Conservation (phyloP, 805 yeast species). For the Scheffersomyces coipomensis region DNA sequence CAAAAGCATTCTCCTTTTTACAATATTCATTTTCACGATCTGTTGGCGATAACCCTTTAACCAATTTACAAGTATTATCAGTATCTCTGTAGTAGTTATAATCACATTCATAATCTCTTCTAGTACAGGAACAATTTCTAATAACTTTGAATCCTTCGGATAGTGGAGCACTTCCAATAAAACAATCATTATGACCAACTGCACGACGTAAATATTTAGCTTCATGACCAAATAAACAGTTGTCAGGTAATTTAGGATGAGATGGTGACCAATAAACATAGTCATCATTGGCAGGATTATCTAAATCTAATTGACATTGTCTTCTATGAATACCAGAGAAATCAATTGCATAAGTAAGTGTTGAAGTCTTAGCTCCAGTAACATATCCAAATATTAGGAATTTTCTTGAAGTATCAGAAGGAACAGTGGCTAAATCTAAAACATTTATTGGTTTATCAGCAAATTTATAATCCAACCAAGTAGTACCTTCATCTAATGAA, state of each 20-base stretch:
- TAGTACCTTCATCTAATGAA: conserved; percentile 76
- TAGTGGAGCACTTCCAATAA: conserved; percentile 62
- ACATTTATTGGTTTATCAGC: conserved; percentile 54
- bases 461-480: conserved; percentile 72
- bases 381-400: conserved; percentile 60
- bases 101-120: conserved; percentile 93
- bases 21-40: conserved; percentile 63
- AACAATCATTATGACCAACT: conserved; percentile 57
- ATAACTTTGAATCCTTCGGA: conserved; percentile 53
- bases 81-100: conserved; percentile 67
- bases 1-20: conserved; percentile 52
- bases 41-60: conserved; percentile 68
- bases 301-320: conserved; percentile 44
- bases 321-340: conserved; percentile 33
- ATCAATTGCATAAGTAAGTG: conserved; percentile 43
- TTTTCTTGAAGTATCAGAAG: conserved; percentile 82
- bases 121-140: conserved; percentile 77
- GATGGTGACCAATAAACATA: conserved; percentile 44
- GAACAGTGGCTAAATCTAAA: conserved; percentile 82
- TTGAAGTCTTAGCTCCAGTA: conserved; percentile 34
- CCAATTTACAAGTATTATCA: conserved; percentile 85
- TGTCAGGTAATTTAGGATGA: conserved; percentile 32
- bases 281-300: conserved; percentile 39
- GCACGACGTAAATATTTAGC: conserved; percentile 41
- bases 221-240: conserved; percentile 44